Conservation (phyloP, 1,284 basidiomycete genomes). For the Puccinia triticina region DNA sequence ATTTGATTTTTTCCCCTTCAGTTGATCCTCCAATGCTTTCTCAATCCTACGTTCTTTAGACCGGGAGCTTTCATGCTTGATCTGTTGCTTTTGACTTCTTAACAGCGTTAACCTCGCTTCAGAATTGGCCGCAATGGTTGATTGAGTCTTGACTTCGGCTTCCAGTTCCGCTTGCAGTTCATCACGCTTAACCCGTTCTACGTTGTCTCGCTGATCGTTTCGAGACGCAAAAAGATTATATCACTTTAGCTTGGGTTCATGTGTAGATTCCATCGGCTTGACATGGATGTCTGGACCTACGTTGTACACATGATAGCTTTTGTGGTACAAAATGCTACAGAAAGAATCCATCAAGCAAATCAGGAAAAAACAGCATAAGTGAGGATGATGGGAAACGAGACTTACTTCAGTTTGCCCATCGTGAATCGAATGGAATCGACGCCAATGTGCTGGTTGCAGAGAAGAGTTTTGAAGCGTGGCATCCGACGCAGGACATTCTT, state of each 20-base stretch:
- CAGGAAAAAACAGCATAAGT: neutral
- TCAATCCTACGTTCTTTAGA: conserved; percentile 38
- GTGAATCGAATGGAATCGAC: neutral
- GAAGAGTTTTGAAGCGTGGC: no score
- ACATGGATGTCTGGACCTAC: neutral
- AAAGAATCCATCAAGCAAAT: neutral
- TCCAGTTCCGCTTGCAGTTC: conserved; percentile 44
- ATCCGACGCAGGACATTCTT: no score
- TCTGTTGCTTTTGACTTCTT: conserved; percentile 34
- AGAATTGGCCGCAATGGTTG: conserved; percentile 48
- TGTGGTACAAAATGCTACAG: conserved; percentile 44
- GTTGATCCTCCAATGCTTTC: conserved; percentile 42
- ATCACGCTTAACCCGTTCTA: conserved; percentile 47
- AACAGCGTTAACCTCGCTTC: conserved; percentile 40
- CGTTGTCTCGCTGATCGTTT: conserved; percentile 41
- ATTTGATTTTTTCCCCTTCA: conserved; percentile 39
- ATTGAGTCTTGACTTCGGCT: conserved; percentile 46
- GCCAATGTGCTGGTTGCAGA: no score
- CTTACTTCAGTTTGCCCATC: conserved; percentile 33
- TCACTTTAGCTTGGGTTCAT: neutral
- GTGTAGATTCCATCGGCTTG: no score
- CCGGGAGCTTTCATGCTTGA: conserved; percentile 32
- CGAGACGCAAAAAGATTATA: neutral
- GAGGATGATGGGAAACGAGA: neutral
- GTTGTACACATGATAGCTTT: conserved; percentile 50